phyloP scores from a whole-genome alignment of 139 green algal genomes.

The Spirogloea muscicola region DNA sequence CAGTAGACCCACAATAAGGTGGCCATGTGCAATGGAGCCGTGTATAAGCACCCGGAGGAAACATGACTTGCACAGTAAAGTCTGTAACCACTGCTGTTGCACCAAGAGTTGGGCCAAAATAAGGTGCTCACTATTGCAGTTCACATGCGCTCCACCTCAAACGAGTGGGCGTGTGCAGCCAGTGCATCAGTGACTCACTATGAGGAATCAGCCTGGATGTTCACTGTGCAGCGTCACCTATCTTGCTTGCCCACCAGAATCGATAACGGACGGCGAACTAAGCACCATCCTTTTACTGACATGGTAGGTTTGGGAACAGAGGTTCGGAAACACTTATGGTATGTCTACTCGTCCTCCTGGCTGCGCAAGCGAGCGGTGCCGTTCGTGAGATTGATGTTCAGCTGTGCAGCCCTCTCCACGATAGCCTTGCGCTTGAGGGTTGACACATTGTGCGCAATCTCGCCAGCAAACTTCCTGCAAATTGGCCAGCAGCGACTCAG shows the following conservation, averaged over 20 bases:
- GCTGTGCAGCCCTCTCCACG: constrained; percentile 88
- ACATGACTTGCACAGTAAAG: background rate
- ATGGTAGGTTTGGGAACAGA: too few species aligned
- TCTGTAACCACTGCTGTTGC: background rate
- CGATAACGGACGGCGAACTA: too few species aligned
- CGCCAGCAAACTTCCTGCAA: constrained; percentile 70
- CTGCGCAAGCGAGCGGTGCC: constrained; percentile 78
- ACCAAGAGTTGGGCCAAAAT: background rate
- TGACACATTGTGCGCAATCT: constrained; percentile 94
- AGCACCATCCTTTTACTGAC: too few species aligned
- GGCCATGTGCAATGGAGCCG: background rate
- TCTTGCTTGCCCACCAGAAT: too few species aligned
- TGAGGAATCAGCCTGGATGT: too few species aligned
- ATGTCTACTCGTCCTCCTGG: constrained; percentile 90
- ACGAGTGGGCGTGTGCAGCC: too few species aligned
- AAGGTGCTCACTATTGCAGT: background rate
- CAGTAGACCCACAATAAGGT: too few species aligned
- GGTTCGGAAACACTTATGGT: background rate
- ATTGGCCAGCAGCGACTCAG: too few species aligned
- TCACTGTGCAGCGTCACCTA: too few species aligned
- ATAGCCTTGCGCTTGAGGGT: constrained; percentile 93
- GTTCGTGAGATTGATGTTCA: constrained; percentile 93
- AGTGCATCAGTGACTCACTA: too few species aligned
- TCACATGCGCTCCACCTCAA: too few species aligned
- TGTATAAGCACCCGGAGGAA: background rate